These are phyloP conservation scores for Aspergillus ustus DNA, from an alignment of 2,329 filamentous ascomycete species.

Conservation along the genomic window DNA sequence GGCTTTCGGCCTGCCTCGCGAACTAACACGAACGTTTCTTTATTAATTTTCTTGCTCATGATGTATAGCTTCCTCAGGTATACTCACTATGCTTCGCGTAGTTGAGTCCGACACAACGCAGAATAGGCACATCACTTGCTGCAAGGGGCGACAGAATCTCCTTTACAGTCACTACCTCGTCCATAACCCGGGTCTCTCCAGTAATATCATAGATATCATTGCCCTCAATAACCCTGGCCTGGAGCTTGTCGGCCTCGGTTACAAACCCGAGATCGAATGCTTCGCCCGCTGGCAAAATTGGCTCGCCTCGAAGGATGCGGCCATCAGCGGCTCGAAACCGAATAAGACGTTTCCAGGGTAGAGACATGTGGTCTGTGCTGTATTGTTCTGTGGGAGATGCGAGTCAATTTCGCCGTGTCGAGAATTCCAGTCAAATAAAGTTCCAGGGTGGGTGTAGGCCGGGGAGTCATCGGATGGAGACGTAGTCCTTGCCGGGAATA, in stretches of 20 bases:
- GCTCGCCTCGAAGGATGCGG: constrained; percentile 57
- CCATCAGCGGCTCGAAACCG: constrained; percentile 60
- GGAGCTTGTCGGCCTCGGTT: constrained; percentile 53
- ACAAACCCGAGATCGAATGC: constrained; percentile 53
- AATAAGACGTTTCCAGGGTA: constrained; percentile 59
- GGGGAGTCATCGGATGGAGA: too few relatives aligned
- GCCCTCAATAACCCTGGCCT: constrained; percentile 59
- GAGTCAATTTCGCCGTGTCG: too few relatives aligned
- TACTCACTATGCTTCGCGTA: constrained; percentile 64
- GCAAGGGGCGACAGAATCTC: constrained; percentile 59
- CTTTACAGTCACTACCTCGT: constrained; percentile 60
- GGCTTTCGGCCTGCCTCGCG: constrained; percentile 55
- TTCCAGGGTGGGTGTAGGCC: too few relatives aligned
- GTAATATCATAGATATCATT: constrained; percentile 55
- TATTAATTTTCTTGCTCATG: too few relatives aligned
- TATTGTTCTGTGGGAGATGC: too few relatives aligned
- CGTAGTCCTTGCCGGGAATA: too few relatives aligned
- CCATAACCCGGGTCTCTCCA: constrained; percentile 55
- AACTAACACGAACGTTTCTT: background rate
- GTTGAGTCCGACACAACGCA: constrained; percentile 65
- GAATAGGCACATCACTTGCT: constrained; percentile 57
- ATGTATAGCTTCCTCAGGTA: too few relatives aligned
- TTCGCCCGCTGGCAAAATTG: constrained; percentile 47
- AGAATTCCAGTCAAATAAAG: too few relatives aligned
- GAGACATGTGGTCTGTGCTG: constrained; percentile 19